Percentiles rank a stretch among this genome's conserved stretches.
phyloP scores from a whole-genome alignment of 2,329 filamentous ascomycete genomes.

The Epichloe bromicola region DNA sequence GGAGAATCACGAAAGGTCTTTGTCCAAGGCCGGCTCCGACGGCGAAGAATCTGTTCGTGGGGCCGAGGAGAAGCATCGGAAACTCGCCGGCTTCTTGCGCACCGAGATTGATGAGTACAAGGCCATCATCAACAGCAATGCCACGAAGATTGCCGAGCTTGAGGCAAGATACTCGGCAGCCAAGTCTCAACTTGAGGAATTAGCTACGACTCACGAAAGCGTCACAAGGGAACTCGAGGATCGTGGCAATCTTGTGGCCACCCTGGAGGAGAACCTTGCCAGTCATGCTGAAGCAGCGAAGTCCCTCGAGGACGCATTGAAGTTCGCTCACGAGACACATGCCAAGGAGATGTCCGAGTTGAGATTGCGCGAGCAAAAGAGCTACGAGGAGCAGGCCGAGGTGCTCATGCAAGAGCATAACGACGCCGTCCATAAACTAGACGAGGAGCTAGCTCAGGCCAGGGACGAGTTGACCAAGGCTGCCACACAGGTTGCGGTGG shows the following conservation, averaged over 20 bases:
- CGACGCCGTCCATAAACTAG: constrained; percentile 41
- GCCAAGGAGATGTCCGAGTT: constrained; percentile 36
- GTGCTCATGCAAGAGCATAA: constrained; percentile 48
- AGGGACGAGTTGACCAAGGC: constrained; percentile 53
- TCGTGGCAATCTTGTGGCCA: constrained; percentile 34
- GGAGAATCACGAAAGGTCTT: constrained; percentile 32
- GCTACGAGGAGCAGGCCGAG: constrained; percentile 44
- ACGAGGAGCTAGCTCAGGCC: constrained; percentile 51
- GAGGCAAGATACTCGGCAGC: constrained; percentile 58
- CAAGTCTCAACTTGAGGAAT: constrained; percentile 54
- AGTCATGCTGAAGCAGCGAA: constrained; percentile 47
- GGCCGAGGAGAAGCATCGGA: constrained; percentile 41
- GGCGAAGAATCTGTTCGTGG: constrained; percentile 31
- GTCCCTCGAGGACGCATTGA: constrained; percentile 37
- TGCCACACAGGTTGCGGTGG: constrained; percentile 47
- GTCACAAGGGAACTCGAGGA: constrained; percentile 29
- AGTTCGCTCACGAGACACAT: constrained; percentile 36
- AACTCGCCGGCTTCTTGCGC: constrained; percentile 49
- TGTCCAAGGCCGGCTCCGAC: constrained; percentile 25
- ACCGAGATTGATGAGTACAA: constrained; percentile 73
- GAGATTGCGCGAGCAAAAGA: constrained; percentile 34
- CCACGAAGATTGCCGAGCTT: constrained; percentile 56
- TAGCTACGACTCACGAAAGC: constrained; percentile 45
- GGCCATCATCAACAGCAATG: constrained; percentile 54
- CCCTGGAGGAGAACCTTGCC: constrained; percentile 45